Percentiles rank a stretch among this genome's conserved stretches.
These are phyloP conservation scores for Escallonia rubra DNA, from an alignment of 129 eudicot species.

Conservation along the genomic window DNA sequence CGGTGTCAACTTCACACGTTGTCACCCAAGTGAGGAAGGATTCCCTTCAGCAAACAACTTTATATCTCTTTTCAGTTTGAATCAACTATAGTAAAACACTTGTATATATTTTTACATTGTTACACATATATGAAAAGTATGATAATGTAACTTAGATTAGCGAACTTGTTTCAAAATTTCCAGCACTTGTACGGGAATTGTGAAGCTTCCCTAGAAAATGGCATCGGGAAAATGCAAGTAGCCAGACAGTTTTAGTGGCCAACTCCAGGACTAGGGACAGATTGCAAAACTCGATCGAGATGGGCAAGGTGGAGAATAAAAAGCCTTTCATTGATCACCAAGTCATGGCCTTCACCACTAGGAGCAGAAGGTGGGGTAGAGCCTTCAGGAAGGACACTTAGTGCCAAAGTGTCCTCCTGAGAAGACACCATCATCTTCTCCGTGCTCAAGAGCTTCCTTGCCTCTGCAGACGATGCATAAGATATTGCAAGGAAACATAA, in stretches of 20 bases:
- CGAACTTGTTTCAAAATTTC: no score
- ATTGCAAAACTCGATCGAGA: constrained; percentile 1
- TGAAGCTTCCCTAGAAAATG: no score
- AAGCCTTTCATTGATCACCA: neutral
- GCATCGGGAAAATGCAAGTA: no score
- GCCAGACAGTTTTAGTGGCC: constrained; percentile 4
- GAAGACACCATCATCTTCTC: constrained; percentile 13
- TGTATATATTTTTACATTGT: no score
- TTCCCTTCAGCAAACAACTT: no score
- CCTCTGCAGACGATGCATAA: constrained; percentile 22
- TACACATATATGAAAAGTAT: no score
- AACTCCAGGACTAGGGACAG: constrained; percentile 27
- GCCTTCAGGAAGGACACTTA: constrained; percentile 9
- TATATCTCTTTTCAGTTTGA: no score
- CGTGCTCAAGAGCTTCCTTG: constrained; percentile 26
- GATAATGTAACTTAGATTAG: no score
- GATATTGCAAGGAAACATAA: constrained; percentile 21
- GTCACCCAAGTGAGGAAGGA: no score
- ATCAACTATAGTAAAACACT: no score
- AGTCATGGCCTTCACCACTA: constrained; percentile 4
- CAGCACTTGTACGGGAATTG: no score
- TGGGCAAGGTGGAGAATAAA: neutral
- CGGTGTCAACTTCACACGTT: no score
- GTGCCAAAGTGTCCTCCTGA: constrained; percentile 5
- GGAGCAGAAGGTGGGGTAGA: constrained; percentile 15